phyloP scores from a whole-genome alignment of 2,329 filamentous ascomycete species.

The Calonectria ilicicola region DNA sequence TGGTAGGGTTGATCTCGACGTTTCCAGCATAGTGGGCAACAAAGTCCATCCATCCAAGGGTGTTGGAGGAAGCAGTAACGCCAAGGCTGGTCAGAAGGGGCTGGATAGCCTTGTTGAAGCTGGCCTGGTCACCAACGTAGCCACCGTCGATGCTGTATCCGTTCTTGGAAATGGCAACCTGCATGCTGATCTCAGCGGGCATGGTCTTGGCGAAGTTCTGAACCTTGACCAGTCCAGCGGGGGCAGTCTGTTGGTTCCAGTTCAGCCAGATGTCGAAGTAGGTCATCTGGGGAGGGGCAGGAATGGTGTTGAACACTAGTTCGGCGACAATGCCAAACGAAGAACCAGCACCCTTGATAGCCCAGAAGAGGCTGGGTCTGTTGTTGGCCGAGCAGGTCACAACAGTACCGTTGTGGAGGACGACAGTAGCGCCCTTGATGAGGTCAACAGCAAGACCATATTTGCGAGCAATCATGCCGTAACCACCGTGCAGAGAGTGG shows the following conservation, averaged over 20 bases:
- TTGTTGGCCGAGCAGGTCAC: slow-evolving; percentile 41
- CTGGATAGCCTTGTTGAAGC: slow-evolving; percentile 32
- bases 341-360: slow-evolving; percentile 45
- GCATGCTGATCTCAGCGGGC: slow-evolving; percentile 45
- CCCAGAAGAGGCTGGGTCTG: slow-evolving; percentile 45
- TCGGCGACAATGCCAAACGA: slow-evolving; percentile 48
- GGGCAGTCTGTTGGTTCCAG: slow-evolving; percentile 35
- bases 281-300: slow-evolving; percentile 31
- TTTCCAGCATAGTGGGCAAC: slow-evolving; percentile 39
- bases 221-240: slow-evolving; percentile 35
- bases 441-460: slow-evolving; percentile 45
- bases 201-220: slow-evolving; percentile 45
- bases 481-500: slow-evolving; percentile 46
- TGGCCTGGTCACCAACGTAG: slow-evolving; percentile 35
- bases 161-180: slow-evolving; percentile 33
- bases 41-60: slow-evolving; percentile 42
- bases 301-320: slow-evolving; percentile 44
- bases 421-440: slow-evolving; percentile 45
- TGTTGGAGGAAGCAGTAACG: slow-evolving; percentile 8
- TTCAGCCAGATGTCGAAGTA: slow-evolving; percentile 38
- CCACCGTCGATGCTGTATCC: slow-evolving; percentile 42
- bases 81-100: slow-evolving; percentile 34
- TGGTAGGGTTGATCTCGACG: slow-evolving; percentile 37
- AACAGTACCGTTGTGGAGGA: slow-evolving; percentile 41
- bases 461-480: slow-evolving; percentile 48